Evolutionary conservation across 345 rosid genomes (phyloP).

Genomic region (Lepidium africanum): DNA sequence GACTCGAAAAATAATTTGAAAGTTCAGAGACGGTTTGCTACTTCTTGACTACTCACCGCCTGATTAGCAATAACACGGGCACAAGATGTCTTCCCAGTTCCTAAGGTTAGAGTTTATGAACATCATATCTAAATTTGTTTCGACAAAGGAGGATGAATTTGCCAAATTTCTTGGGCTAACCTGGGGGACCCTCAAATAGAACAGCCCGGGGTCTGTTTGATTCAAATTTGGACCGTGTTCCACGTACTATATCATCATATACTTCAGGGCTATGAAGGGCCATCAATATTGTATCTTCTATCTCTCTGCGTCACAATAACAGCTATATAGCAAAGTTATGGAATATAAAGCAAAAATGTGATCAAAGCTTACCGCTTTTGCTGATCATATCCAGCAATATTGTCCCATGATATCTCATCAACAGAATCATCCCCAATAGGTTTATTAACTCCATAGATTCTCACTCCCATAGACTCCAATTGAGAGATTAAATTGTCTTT

Average conservation of each 20-base stretch:
- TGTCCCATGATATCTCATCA: slow-evolving; percentile 72
- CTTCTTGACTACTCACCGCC: slow-evolving; percentile 47
- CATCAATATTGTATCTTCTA: slow-evolving; percentile 84
- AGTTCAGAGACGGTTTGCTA: background rate
- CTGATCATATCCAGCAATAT: slow-evolving; percentile 83
- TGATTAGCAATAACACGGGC: slow-evolving; percentile 91
- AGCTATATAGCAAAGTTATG: background rate
- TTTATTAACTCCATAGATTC: slow-evolving; percentile 64
- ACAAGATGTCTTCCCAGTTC: slow-evolving; percentile 95
- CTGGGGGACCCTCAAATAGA: slow-evolving; percentile 97
- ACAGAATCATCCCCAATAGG: slow-evolving; percentile 36
- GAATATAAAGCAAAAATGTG: background rate
- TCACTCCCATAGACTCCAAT: slow-evolving; percentile 79
- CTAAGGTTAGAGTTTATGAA: slow-evolving; percentile 31
- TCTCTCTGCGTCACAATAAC: slow-evolving; percentile 48
- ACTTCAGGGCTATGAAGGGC: slow-evolving; percentile 81
- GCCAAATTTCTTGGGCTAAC: slow-evolving; percentile 26
- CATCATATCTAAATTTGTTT: slow-evolving; percentile 5
- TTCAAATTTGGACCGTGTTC: slow-evolving; percentile 76
- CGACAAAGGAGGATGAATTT: background rate
- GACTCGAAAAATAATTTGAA: background rate
- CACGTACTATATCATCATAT: slow-evolving; percentile 88
- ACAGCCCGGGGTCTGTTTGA: slow-evolving; percentile 93
- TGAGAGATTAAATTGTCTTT: slow-evolving; percentile 46
- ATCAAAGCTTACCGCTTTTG: slow-evolving; percentile 46